Evolutionary conservation across 2,329 filamentous ascomycete species (phyloP).

Genomic region (Ascosphaera acerosa): DNA sequence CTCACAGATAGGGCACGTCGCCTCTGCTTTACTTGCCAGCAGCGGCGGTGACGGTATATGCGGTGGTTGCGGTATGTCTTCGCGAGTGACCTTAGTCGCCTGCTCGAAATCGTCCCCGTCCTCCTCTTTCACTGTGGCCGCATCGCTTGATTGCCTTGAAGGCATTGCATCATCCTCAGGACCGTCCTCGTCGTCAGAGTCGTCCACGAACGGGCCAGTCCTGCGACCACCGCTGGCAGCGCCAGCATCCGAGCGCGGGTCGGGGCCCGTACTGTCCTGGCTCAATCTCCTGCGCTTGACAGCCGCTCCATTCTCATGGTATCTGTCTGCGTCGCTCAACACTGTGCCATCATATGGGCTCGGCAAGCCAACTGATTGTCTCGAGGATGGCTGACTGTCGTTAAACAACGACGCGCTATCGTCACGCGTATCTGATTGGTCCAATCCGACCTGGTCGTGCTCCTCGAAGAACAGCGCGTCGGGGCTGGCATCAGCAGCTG

Average conservation of each 20-base stretch:
- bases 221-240: not conserved
- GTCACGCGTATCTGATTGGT: slow-evolving; percentile 7
- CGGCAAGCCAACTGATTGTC: slow-evolving; percentile 1
- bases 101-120: slow-evolving; percentile 6
- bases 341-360: not conserved
- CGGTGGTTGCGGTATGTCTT: no score
- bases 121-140: slow-evolving; percentile 16
- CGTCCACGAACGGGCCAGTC: slow-evolving; percentile 18
- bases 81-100: slow-evolving; percentile 22
- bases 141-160: slow-evolving; percentile 5
- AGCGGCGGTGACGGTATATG: no score
- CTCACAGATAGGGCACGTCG: slow-evolving; percentile 54
- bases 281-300: slow-evolving; percentile 13
- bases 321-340: slow-evolving; percentile 6
- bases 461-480: slow-evolving; percentile 16
- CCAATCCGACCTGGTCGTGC: slow-evolving; percentile 7
- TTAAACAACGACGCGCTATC: not conserved
- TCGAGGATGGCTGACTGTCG: slow-evolving; percentile 8
- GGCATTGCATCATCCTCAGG: slow-evolving; percentile 30
- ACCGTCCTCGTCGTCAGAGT: slow-evolving; percentile 30
- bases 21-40: no score
- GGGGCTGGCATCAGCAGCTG: slow-evolving; percentile 3
- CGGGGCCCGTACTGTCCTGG: not conserved
- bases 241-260: not conserved
- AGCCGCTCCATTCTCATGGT: slow-evolving; percentile 11